Evolutionary conservation across 2,329 filamentous ascomycete genomes (phyloP).

Genomic region (Cordyceps pruinosa): DNA sequence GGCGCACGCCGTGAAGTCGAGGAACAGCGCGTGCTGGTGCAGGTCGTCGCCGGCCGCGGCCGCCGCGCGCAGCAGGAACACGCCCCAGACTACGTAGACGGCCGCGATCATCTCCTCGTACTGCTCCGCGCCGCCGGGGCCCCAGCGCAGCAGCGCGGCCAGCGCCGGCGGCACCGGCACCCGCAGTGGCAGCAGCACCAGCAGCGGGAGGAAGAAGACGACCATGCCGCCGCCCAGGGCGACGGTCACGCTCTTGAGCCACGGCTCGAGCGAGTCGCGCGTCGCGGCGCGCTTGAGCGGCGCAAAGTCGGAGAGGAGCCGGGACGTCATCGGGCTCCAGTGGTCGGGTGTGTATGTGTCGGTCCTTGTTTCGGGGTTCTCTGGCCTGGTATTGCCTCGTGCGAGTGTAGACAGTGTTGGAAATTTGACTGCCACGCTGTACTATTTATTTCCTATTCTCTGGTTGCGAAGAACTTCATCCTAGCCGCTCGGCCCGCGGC

Average conservation of each 20-base stretch:
- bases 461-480: neutral
- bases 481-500: neutral
- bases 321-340: neutral
- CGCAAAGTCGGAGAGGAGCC: neutral
- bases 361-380: neutral
- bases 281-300: neutral
- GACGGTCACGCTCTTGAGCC: neutral
- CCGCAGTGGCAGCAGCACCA: neutral
- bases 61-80: neutral
- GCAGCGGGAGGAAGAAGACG: neutral
- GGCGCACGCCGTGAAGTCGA: conserved; percentile 3
- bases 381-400: neutral
- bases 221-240: neutral
- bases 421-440: no score
- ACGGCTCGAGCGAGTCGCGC: neutral
- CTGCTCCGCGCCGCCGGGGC: conserved; percentile 7
- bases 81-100: conserved; percentile 2
- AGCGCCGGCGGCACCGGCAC: neutral
- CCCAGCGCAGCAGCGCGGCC: neutral
- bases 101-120: conserved; percentile 10
- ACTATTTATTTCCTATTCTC: neutral
- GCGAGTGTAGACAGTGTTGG: no score
- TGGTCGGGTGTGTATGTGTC: neutral
- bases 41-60: neutral
- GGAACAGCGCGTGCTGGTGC: neutral